Conservation (phyloP, 257 asterid species). For the Solanum arcanum region DNA sequence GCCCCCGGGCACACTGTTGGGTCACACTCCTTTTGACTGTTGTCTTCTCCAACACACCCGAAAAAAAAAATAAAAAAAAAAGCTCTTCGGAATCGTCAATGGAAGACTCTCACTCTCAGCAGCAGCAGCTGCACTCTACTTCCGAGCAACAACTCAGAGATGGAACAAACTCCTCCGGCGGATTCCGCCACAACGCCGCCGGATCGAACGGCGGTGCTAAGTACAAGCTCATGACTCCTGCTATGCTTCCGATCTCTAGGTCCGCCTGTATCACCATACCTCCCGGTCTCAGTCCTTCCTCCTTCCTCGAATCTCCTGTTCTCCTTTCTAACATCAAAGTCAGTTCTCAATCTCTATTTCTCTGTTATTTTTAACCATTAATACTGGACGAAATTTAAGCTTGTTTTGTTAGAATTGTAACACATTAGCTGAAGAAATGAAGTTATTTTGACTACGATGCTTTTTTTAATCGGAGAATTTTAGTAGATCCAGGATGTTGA, state of each 20-base stretch:
- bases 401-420: neutral
- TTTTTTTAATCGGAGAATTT: neutral
- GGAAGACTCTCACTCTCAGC: slow-evolving; percentile 3
- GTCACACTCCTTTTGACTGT: slow-evolving; percentile 2
- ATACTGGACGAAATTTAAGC: neutral
- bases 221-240: slow-evolving; percentile 92
- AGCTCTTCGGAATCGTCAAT: slow-evolving; percentile 1
- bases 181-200: neutral
- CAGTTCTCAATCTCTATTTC: neutral
- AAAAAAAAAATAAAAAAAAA: neutral
- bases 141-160: neutral
- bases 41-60: neutral
- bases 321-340: slow-evolving; percentile 94
- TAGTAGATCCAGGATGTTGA: neutral
- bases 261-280: slow-evolving; percentile 76
- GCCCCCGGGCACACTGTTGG: neutral
- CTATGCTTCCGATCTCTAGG: slow-evolving; percentile 98
- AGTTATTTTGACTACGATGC: neutral
- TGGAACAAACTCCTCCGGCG: neutral
- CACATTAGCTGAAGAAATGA: neutral
- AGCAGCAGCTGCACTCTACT: neutral
- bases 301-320: slow-evolving; percentile 92
- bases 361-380: neutral
- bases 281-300: slow-evolving; percentile 92
- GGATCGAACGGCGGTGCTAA: slow-evolving; percentile 29